Percentiles rank a stretch among this genome's conserved stretches.
Conservation (phyloP, 169 alveolate species). For the Theileria parva region DNA sequence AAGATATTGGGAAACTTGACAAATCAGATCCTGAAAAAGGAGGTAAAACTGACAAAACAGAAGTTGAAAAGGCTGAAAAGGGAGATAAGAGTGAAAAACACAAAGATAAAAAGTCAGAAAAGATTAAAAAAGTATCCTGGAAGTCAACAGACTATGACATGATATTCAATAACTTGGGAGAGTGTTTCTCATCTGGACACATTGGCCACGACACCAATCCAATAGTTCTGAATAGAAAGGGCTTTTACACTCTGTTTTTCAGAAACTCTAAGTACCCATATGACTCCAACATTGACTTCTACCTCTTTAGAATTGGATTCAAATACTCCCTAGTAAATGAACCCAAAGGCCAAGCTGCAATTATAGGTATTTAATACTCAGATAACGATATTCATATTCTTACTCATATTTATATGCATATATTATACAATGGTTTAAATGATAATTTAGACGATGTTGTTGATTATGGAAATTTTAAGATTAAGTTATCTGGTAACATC, state of each 20-base stretch:
- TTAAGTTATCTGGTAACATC: constrained; percentile 18
- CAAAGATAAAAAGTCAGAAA: not conserved
- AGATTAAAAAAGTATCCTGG: constrained; percentile 12
- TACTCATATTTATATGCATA: not conserved
- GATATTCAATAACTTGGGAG: constrained; percentile 24
- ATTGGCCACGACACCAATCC: constrained; percentile 20
- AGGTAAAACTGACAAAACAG: constrained; percentile 6
- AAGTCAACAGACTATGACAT: constrained; percentile 17
- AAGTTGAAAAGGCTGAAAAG: constrained; percentile 23
- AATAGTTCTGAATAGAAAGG: constrained; percentile 34
- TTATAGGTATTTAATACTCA: not conserved
- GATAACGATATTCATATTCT: not conserved
- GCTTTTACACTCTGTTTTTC: constrained; percentile 60
- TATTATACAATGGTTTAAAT: not conserved
- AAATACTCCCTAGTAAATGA: constrained; percentile 22
- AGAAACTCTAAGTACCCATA: constrained; percentile 27
- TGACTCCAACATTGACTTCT: constrained; percentile 22
- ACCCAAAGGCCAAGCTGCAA: not conserved
- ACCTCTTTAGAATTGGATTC: constrained; percentile 29
- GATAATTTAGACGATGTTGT: constrained; percentile 18
- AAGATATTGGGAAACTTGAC: not conserved
- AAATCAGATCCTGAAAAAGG: constrained; percentile 4
- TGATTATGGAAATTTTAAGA: constrained; percentile 24
- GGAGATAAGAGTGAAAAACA: constrained; percentile 5
- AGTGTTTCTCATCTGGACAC: constrained; percentile 23